These are phyloP conservation scores for Tricholoma sp. DNA, from an alignment of 768 basidiomycete genomes.

Conservation along the genomic window DNA sequence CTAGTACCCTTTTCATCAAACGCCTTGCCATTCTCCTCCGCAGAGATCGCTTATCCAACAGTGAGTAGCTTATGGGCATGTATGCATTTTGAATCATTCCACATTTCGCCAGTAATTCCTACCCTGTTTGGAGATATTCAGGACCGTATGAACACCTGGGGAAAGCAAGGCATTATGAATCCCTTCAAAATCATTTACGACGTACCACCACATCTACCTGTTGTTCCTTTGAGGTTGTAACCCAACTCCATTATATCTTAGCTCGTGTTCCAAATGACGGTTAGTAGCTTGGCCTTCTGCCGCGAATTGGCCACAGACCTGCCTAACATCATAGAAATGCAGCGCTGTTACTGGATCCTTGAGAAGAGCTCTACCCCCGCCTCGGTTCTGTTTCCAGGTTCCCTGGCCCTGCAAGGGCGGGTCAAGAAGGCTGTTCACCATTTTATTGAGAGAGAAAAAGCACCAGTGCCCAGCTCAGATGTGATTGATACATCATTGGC, in stretches of 20 bases:
- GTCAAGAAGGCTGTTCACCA: conserved; percentile 26
- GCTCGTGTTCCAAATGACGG: conserved; percentile 27
- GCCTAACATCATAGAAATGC: conserved; percentile 12
- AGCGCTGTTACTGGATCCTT: conserved; percentile 16
- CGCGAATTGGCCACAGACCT: conserved; percentile 20
- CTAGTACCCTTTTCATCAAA: not conserved
- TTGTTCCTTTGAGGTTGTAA: not conserved
- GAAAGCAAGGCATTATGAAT: no score
- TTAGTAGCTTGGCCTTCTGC: conserved; percentile 25
- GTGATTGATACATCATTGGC: conserved; percentile 30
- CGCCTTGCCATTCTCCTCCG: not conserved
- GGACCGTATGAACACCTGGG: conserved; percentile 14
- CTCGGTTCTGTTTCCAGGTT: conserved; percentile 31
- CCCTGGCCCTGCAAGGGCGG: conserved; percentile 24
- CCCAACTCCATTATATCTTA: not conserved
- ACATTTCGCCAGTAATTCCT: not conserved
- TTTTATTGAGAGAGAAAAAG: conserved; percentile 22
- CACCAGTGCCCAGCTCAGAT: conserved; percentile 21
- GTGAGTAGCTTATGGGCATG: not conserved
- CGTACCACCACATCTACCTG: conserved; percentile 15
- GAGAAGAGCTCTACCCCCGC: conserved; percentile 30
- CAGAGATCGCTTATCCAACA: not conserved
- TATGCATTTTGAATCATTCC: not conserved
- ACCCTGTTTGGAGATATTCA: conserved; percentile 19
- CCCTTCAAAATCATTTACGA: conserved; percentile 23